Base-by-base conservation (phyloP, 371 early-diverging fungal genomes). In the Catenaria anguillulae region DNA sequence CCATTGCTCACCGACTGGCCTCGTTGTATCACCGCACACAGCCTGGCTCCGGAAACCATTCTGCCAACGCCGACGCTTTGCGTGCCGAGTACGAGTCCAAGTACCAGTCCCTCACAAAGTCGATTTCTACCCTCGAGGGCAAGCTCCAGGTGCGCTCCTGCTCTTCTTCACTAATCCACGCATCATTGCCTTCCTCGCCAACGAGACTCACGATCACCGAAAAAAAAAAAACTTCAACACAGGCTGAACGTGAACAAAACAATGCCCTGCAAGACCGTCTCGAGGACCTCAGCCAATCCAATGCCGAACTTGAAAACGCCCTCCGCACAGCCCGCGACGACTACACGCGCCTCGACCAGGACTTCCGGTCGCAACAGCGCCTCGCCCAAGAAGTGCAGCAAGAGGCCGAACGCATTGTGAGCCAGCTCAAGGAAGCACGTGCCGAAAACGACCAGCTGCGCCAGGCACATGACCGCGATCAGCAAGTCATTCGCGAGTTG, bases 111-210 rank as follows among this genome's bases (percentile, higher is more conserved):
- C 67, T 77, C 69, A 66, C 75, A 33, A 73, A 75, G 54, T 72
- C 76, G 19, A 70, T 75, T 26, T 68, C 70, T 56, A 69, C 71
- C 60, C 63, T 80, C 6, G 78, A 79, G 59, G 35, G 60, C 19
- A 69, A 75, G 33, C 45, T 71, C 17, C 60, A 68, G 66, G 72
- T 69, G 66, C 33, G 64, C n/a, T n/a, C n/a, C n/a, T n/a, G 55
- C 3, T n/a, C 50, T 23, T 4, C 23, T 23, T 4, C n/a, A 23
- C 29, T 26, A 12, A 2, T 50, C 26, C n/a, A n/a, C n/a, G n/a
- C n/a, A n/a, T n/a, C n/a, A n/a, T n/a, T n/a, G n/a, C n/a, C n/a
- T n/a, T n/a, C n/a, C n/a, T n/a, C n/a, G n/a, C n/a, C n/a, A n/a
- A n/a, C n/a, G n/a, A n/a, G n/a, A n/a, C n/a, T n/a, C n/a, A n/a